Evolutionary conservation across 2,329 filamentous ascomycete species (phyloP), one percentile per base, ranked within the genome.

Genomic region (Rutstroemia sydowiana): DNA sequence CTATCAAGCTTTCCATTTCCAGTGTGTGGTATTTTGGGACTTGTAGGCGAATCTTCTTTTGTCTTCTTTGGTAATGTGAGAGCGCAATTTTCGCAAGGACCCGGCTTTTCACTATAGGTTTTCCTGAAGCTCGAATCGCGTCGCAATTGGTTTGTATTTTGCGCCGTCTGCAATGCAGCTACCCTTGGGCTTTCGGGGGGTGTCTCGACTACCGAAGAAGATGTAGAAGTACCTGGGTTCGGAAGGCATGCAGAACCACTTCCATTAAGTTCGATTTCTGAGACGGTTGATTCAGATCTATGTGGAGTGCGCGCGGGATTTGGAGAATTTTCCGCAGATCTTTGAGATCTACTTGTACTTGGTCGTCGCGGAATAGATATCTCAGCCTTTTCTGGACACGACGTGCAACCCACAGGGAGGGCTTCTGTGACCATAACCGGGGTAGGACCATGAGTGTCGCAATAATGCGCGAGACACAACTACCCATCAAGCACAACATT

Each of bases 371-470:
- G 18, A 16, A 46, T 53, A 36, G 52, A 56, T n/a, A 55, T 26
- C 43, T 61, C 58, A 23, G 69, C 66, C 40, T 72, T 71, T 55
- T 83, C 77, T 62, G 74, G 78, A 64, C 82, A 86, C 60, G 74
- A 71, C 52, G 72, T 71, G 63, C 82, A 86, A 44, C 77, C 73
- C 11, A 80, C 77, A 2, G 80, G 78, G 13, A 84, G 69, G 45
- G 81, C 81, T 65, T 86, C 81, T 32, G 82, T 86, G 62, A 85
- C 82, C 78, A 86, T 84, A 53, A 86, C 68, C 45, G 82, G 82
- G 43, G 82, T 85, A 45, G 82, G 82, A 56, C 82, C 82, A 69
- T 86, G 82, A 57, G 79, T 74, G 66, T 86, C 82, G 73, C 82
- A 86, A 65, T 85, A 85, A 66, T 85, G 82, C 62, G 82, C 82